Percentiles rank a stretch among this genome's conserved stretches.
phyloP scores from a whole-genome alignment of 768 basidiomycete genomes.

The Tulasnella sp. region DNA sequence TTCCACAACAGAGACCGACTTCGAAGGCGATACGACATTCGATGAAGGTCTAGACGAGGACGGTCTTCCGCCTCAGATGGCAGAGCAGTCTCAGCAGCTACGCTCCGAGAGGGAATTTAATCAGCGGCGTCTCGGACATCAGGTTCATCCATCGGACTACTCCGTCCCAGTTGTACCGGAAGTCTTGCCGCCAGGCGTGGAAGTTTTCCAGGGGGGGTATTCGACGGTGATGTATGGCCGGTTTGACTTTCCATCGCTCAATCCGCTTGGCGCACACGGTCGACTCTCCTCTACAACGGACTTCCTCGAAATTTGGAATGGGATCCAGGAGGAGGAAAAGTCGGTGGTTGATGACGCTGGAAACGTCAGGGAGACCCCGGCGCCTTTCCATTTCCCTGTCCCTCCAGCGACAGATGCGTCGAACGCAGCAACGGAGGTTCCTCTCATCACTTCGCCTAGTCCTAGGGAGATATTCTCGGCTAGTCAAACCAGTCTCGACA shows the following conservation, averaged over 20 bases:
- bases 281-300: neutral
- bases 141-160: neutral
- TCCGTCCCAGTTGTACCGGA: neutral
- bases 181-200: constrained; percentile 4
- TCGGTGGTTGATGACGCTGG: neutral
- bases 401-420: neutral
- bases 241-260: constrained; percentile 8
- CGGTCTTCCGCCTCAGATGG: constrained; percentile 36
- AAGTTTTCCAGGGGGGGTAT: constrained; percentile 14
- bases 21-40: constrained; percentile 69
- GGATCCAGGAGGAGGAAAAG: constrained; percentile 6
- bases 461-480: neutral
- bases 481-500: no score
- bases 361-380: neutral
- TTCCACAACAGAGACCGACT: constrained; percentile 29
- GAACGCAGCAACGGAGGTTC: no score
- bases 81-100: constrained; percentile 1
- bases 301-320: constrained; percentile 4
- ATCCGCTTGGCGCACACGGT: neutral
- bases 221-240: constrained; percentile 9
- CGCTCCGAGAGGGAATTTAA: constrained; percentile 10
- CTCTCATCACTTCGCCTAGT: no score
- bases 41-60: constrained; percentile 71
- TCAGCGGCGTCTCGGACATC: neutral
- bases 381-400: neutral